Percentiles rank a stretch among this genome's conserved stretches.
Evolutionary conservation across 169 alveolate genomes (phyloP).

Genomic region (Besnoitia besnoiti): DNA sequence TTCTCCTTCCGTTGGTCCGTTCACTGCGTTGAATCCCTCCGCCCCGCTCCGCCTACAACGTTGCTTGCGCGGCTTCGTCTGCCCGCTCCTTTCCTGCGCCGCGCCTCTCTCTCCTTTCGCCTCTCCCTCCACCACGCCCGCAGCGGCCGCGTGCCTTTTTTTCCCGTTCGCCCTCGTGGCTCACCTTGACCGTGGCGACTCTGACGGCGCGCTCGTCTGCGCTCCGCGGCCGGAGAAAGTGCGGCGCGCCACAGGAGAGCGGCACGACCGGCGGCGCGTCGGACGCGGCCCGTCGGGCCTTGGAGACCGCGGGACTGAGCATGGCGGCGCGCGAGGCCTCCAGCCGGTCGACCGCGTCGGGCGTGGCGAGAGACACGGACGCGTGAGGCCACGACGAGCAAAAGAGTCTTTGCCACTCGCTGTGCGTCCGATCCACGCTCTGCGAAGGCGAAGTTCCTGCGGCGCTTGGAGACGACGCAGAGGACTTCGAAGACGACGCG

Average conservation of each 20-base stretch:
- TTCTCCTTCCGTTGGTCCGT: too few species aligned
- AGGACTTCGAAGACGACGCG: background rate
- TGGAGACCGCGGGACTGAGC: background rate
- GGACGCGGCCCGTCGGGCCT: background rate
- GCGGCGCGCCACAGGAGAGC: background rate
- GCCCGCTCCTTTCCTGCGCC: too few species aligned
- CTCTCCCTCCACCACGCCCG: background rate
- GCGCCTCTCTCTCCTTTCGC: background rate
- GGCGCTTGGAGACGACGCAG: background rate
- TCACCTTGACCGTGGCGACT: background rate
- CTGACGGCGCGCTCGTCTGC: background rate
- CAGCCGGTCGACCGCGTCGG: constrained; percentile 8
- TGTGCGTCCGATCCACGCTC: background rate
- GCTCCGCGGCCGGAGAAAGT: background rate
- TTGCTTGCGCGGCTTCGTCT: too few species aligned
- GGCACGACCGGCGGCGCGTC: background rate
- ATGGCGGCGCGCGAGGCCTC: constrained; percentile 9
- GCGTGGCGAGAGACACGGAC: background rate
- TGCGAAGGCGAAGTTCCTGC: background rate
- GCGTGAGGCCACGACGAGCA: constrained; percentile 25
- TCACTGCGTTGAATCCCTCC: too few species aligned
- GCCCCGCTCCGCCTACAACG: too few species aligned
- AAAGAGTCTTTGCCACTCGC: constrained; percentile 32
- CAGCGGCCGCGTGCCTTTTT: background rate
- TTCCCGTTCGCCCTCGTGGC: background rate